Conservation (phyloP, 2,329 filamentous ascomycete genomes). For the Botrytis porri region DNA sequence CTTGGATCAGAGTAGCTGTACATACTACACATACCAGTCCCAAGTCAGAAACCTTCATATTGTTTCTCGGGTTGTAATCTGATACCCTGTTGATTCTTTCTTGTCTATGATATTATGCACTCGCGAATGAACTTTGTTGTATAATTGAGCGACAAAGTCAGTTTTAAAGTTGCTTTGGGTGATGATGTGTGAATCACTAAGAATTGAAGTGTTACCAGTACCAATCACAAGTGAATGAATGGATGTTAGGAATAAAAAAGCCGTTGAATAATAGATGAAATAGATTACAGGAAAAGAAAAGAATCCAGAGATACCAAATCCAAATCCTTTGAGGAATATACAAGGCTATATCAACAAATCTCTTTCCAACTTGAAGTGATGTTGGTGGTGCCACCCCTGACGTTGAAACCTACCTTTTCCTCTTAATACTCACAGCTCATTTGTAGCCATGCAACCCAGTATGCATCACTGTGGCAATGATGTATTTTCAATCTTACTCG, state of each 20-base stretch:
- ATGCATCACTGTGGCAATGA: background rate
- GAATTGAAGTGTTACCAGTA: background rate
- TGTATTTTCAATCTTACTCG: background rate
- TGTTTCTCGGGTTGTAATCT: background rate
- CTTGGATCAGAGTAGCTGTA: slow-evolving; percentile 3
- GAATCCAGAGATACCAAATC: background rate
- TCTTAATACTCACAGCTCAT: background rate
- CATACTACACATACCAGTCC: slow-evolving; percentile 10
- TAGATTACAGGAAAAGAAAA: background rate
- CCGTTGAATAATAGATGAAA: too few species aligned
- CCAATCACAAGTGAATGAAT: background rate
- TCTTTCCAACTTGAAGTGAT: background rate
- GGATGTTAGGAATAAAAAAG: background rate
- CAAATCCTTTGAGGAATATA: background rate
- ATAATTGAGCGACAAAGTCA: background rate
- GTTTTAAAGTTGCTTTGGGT: background rate
- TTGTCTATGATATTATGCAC: background rate
- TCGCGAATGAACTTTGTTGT: background rate
- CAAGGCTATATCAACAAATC: background rate
- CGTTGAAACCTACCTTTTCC: background rate
- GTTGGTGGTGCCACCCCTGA: background rate
- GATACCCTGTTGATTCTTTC: background rate
- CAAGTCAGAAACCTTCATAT: slow-evolving; percentile 8
- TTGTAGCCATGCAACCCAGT: background rate
- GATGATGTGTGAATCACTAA: background rate